Base-by-base conservation (phyloP, 1,284 basidiomycete genomes). In the Leccinum solheimii region DNA sequence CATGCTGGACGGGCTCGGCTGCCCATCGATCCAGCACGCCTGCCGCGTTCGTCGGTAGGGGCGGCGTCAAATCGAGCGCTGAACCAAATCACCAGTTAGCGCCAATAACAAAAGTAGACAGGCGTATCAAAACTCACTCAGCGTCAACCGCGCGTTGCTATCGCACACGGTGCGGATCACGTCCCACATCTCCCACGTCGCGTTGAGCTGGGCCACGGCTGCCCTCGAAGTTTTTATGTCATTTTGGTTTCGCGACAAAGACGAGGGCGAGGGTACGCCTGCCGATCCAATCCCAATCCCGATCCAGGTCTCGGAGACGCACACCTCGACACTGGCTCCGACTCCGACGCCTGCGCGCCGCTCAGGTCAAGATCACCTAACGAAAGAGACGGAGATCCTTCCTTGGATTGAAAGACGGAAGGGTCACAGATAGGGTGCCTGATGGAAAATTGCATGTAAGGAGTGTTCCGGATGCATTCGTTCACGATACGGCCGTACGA, bases 171-270 rank as follows among this genome's bases (percentile, higher is more conserved):
- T 88, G 61, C 95, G 83, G 62, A 99, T 92, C 53, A 89, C 84
- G 75, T 98, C 96, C 97, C 97, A 99, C 83, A 95, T 95, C 75
- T 99, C 96, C 96, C 97, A 99, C 1, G 92, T 94, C 5, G 86
- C 87, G 70, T 91, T 90, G 23, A 92, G 82, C 66, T 94, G 90
- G 7, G 81, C 81, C 65, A 83, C 84, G 56, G 80, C 76, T 14
- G 73, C 76, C 38, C 72, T 73, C 50, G 58, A 53, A 5, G 73
- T 65, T 34, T 73, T 69, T 45, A 68, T 62, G 23, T 48, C 1
- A 13, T 16, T 23, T 2, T 70, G 65, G 27, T 61, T 69, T 55
- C 62, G 53, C 27, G 67, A 56, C 16, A 56, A 51, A 21, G 43
- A 11, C 43, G 43, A 48, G 11, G 43, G 19, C 43, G 19, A 48